Percentiles rank a stretch among this genome's conserved stretches.
Evolutionary conservation across 306 rosid genomes (phyloP).

Genomic region (Fragaria ananassa): DNA sequence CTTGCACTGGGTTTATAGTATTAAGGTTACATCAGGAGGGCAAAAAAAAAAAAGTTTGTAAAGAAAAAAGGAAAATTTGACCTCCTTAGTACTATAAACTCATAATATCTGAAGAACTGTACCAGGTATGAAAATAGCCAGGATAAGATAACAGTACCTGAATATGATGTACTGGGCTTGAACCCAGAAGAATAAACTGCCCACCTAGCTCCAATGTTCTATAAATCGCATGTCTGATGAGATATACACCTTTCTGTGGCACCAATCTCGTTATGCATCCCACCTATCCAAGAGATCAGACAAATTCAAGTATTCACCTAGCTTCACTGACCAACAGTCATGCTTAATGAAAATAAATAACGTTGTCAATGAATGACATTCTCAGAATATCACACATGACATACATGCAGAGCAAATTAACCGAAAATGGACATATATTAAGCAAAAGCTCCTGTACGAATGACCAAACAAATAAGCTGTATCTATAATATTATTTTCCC

Average conservation of each 20-base stretch:
- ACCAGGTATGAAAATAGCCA: neutral
- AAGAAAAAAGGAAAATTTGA: too few species aligned
- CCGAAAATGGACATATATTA: neutral
- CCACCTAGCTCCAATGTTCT: conserved; percentile 87
- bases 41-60: neutral
- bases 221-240: conserved; percentile 87
- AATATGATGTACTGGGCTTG: conserved; percentile 88
- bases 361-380: neutral
- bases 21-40: neutral
- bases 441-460: neutral
- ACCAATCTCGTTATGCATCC: conserved; percentile 96
- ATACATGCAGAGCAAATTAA: neutral
- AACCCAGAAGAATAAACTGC: conserved; percentile 93
- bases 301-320: conserved; percentile 19
- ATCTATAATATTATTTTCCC: neutral
- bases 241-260: conserved; percentile 97
- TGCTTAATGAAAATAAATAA: neutral
- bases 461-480: neutral
- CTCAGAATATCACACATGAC: neutral
- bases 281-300: conserved; percentile 52
- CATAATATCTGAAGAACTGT: neutral
- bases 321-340: conserved; percentile 11
- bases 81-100: too few species aligned
- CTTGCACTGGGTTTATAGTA: neutral
- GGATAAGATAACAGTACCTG: conserved; percentile 46